phyloP scores from a whole-genome alignment of 2,329 filamentous ascomycete genomes.

The Ascochyta clinopodiicola region DNA sequence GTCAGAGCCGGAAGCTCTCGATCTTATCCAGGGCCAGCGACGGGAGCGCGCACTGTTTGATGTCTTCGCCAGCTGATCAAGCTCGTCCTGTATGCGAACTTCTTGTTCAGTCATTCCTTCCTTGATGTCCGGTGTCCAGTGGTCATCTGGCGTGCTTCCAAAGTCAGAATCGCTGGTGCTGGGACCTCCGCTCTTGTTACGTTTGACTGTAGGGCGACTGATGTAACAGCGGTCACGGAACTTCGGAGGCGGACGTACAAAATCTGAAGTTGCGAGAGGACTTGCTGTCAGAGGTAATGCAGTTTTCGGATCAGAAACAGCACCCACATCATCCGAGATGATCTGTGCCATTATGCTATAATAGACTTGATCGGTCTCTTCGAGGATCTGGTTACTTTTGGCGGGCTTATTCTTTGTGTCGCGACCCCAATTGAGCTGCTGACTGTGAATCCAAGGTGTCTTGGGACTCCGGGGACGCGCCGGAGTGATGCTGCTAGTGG shows the following conservation, averaged over 20 bases:
- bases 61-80: constrained; percentile 24
- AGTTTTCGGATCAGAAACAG: background rate
- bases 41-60: constrained; percentile 17
- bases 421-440: constrained; percentile 22
- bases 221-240: constrained; percentile 24
- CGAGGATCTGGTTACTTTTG: constrained; percentile 22
- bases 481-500: constrained; percentile 25
- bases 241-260: constrained; percentile 16
- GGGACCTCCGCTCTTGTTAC: constrained; percentile 18
- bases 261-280: constrained; percentile 10
- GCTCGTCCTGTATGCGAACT: constrained; percentile 16
- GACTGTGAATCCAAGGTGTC: constrained; percentile 28
- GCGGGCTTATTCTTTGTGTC: background rate
- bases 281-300: background rate
- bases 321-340: background rate
- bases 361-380: constrained; percentile 11
- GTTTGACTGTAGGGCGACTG: constrained; percentile 12
- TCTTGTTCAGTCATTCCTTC: constrained; percentile 16
- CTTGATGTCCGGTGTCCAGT: constrained; percentile 10
- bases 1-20: constrained; percentile 8
- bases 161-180: constrained; percentile 23
- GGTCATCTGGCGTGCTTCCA: constrained; percentile 14
- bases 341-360: background rate
- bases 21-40: constrained; percentile 30
- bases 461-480: constrained; percentile 37